These are phyloP conservation scores for Solanum hybrid DNA, from an alignment of 305 asterid genomes.

Conservation along the genomic window DNA sequence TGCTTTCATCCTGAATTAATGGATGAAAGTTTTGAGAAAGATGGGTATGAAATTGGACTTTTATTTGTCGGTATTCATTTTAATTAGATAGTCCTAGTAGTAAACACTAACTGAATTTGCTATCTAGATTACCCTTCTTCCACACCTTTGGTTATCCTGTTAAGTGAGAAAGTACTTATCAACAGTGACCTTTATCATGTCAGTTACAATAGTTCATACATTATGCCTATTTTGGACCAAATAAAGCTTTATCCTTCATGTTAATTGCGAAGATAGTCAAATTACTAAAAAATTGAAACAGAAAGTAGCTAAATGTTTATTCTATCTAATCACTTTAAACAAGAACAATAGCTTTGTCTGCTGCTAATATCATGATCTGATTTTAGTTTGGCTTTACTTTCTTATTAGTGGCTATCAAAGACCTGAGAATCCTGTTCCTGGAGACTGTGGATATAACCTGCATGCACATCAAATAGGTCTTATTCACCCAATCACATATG, in stretches of 20 bases:
- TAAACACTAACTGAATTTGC: not conserved
- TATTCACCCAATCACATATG: slow-evolving; percentile 54
- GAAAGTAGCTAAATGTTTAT: not conserved
- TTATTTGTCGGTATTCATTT: not conserved
- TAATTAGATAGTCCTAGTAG: not conserved
- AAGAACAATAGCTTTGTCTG: not conserved
- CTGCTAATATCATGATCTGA: not conserved
- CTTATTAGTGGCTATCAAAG: slow-evolving; percentile 66
- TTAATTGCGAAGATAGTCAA: not conserved
- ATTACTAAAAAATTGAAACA: not conserved
- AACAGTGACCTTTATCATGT: not conserved
- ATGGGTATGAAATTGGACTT: slow-evolving; percentile 49
- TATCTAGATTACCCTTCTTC: slow-evolving; percentile 2
- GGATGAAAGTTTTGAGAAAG: slow-evolving; percentile 62
- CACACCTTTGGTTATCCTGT: not conserved
- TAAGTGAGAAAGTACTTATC: not conserved
- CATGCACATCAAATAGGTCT: slow-evolving; percentile 72
- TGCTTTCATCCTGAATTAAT: slow-evolving; percentile 29
- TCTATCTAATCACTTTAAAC: not conserved
- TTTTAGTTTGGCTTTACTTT: slow-evolving; percentile 3
- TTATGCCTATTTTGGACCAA: not conserved
- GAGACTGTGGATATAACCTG: slow-evolving; percentile 91
- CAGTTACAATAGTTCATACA: not conserved
- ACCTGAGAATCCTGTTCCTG: slow-evolving; percentile 92
- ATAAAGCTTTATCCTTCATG: not conserved